Evolutionary conservation across 768 basidiomycete genomes (phyloP).

Genomic region (Pulveroboletus ravenelii): DNA sequence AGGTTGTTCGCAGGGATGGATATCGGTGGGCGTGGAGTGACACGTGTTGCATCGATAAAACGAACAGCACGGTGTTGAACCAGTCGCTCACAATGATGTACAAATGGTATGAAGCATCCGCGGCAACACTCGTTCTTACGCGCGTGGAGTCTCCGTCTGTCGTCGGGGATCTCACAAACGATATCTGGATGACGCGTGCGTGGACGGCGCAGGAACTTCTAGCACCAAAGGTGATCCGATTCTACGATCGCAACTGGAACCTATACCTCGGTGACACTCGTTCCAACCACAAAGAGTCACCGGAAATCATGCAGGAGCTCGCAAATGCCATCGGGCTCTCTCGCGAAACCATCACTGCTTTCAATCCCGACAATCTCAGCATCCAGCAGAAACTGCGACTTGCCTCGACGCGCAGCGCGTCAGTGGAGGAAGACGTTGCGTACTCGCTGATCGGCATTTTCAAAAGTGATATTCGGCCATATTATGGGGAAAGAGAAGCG

Average conservation of each 20-base stretch:
- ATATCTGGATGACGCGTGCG: background rate
- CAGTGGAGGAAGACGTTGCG: conserved; percentile 3
- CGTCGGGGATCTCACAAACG: background rate
- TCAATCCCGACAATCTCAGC: background rate
- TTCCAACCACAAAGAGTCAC: background rate
- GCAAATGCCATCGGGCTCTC: background rate
- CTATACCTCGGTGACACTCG: background rate
- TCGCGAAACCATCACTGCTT: background rate
- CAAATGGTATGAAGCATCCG: background rate
- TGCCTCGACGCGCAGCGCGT: conserved; percentile 7
- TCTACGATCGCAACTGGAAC: background rate
- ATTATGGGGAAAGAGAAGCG: conserved; percentile 3
- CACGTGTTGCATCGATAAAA: background rate
- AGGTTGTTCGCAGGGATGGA: background rate
- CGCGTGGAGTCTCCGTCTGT: background rate
- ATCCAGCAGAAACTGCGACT: conserved; percentile 5
- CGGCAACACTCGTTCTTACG: background rate
- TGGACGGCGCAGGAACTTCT: background rate
- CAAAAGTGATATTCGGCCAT: conserved; percentile 2
- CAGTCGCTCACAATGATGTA: background rate
- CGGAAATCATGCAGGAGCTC: background rate
- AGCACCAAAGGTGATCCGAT: background rate
- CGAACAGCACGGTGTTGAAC: background rate
- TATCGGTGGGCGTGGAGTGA: conserved; percentile 10
- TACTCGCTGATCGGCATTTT: conserved; percentile 13